Evolutionary conservation across 148 eudicot genomes (phyloP), one percentile per base, ranked within the genome.

Genomic region (Camellia lanceoleosa): DNA sequence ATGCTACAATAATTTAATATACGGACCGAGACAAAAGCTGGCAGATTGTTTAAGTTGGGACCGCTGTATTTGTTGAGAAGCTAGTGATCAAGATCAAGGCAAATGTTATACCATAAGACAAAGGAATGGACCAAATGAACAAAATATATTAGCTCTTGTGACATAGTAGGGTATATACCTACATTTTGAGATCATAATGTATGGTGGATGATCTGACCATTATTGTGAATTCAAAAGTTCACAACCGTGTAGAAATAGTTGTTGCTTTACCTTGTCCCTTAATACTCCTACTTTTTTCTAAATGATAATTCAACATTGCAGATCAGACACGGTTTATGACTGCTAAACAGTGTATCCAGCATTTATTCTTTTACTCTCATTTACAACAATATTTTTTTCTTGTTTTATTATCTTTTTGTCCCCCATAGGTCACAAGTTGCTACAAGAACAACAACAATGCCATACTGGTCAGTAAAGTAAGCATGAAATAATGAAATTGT

Each of bases 41-140:
- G 55, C 74, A 49, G 59, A 51, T 71, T 12, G 18, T 72, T 30
- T 11, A 72, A 52, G 63, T 73, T 58, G 49, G 77, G 64, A 74
- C 77, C 65, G 58, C 5, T 14, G 13, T 42, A 72, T 14, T 51
- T 13, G 55, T 2, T 20, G 23, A 3, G 38, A 72, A 52, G 43
- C 38, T 55, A 38, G 6, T 38, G 64, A 58, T 72, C 60, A 51
- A 72, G 74, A 49, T 14, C 15, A 55, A 54, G 75, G 46, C 60
- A 14, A 52, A 54, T 7, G 12, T 19, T 15, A 7, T 52, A 54
- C 43, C 19, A 54, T 20, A 23, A 52, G 8, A 71, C 12, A 8
- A 15, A 7, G 51, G 10, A 1, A 30, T 38, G 69, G 38, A 9
- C 62, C 58, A 55, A 6, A 10, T 4, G 41, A 67, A 67, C 12